These are phyloP conservation scores for Pseudocercospora cruenta DNA, from an alignment of 2,329 filamentous ascomycete genomes.

Conservation along the genomic window DNA sequence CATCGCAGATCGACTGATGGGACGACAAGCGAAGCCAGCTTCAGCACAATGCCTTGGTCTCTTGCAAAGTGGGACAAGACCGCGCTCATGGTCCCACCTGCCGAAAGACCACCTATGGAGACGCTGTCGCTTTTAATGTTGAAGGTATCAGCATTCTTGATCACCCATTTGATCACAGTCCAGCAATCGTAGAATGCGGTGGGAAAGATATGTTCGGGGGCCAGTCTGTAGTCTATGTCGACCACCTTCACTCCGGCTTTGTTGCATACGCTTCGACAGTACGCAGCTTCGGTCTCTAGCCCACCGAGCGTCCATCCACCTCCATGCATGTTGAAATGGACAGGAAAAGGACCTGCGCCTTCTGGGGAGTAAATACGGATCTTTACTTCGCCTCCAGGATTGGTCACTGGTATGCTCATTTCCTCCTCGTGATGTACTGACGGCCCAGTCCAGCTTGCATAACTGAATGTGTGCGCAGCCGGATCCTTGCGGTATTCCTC, in stretches of 20 bases:
- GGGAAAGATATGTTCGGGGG: background rate
- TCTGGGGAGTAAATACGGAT: conserved; percentile 6
- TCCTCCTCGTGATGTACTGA: background rate
- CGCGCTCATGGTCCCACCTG: background rate
- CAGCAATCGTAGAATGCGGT: conserved; percentile 1
- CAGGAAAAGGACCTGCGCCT: background rate
- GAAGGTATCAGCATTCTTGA: conserved; percentile 4
- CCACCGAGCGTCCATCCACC: conserved; percentile 6
- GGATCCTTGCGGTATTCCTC: background rate
- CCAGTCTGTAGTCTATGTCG: conserved; percentile 8
- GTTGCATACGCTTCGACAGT: conserved; percentile 6
- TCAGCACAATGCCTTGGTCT: conserved; percentile 4
- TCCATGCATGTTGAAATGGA: conserved; percentile 7
- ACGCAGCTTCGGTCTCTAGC: conserved; percentile 7
- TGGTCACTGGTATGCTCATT: background rate
- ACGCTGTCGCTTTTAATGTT: background rate
- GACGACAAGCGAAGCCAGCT: background rate
- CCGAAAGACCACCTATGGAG: conserved; percentile 4
- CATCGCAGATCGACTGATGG: background rate
- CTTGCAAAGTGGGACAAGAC: conserved; percentile 4
- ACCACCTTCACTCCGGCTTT: conserved; percentile 6
- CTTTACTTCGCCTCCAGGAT: background rate
- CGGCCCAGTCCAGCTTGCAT: background rate
- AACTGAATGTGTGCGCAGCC: background rate
- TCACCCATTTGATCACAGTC: background rate